Conservation (phyloP, 179 eudicot species). For the Patellifolia procumbens region DNA sequence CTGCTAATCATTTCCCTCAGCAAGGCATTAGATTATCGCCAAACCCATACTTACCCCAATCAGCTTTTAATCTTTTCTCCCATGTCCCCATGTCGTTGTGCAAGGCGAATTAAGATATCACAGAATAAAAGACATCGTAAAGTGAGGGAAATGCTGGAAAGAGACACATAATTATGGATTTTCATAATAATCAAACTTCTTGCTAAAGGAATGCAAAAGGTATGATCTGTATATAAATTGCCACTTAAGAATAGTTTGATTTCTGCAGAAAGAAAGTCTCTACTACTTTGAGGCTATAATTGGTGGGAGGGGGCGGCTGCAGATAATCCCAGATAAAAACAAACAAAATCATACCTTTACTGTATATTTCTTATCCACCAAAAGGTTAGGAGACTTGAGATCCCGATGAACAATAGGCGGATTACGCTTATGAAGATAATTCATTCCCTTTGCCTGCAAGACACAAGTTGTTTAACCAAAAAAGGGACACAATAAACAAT, state of each 20-base stretch:
- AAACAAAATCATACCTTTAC: conserved; percentile 66
- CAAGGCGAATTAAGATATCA: background rate
- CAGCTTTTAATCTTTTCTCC: background rate
- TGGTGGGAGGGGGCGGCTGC: background rate
- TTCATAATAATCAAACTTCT: background rate
- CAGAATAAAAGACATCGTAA: background rate
- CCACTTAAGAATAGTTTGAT: background rate
- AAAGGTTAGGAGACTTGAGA: conserved; percentile 93
- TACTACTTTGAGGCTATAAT: background rate
- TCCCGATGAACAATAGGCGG: conserved; percentile 98
- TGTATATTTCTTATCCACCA: conserved; percentile 90
- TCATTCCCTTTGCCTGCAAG: conserved; percentile 94
- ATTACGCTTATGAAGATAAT: conserved; percentile 92
- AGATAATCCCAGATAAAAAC: background rate
- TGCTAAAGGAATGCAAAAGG: background rate
- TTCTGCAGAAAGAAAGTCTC: background rate
- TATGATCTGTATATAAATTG: background rate
- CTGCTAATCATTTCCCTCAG: background rate
- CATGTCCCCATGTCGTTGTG: background rate
- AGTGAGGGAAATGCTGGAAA: background rate
- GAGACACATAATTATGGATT: background rate
- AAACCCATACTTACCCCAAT: background rate
- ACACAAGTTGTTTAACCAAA: conserved; percentile 3
- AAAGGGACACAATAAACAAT: background rate
- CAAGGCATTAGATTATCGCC: background rate